These are phyloP conservation scores for Pyricularia sp. DNA, from an alignment of 2,329 filamentous ascomycete species.

Conservation along the genomic window DNA sequence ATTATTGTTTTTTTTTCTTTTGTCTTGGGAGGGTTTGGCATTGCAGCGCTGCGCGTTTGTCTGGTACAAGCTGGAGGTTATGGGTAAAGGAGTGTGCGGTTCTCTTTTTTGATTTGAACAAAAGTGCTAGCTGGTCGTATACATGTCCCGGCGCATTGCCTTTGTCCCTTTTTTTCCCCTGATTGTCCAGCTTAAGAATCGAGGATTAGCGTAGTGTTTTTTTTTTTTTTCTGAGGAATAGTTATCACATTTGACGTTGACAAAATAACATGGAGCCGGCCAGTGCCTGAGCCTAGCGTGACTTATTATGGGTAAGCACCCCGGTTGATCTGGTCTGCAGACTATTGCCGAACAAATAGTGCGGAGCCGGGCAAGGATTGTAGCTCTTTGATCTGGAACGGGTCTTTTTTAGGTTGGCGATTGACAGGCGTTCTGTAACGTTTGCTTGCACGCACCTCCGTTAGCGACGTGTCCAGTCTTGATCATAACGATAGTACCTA, in stretches of 20 bases:
- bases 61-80: slow-evolving; percentile 2
- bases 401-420: neutral
- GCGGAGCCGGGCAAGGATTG: neutral
- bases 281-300: neutral
- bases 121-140: neutral
- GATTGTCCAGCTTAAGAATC: neutral
- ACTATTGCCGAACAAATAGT: neutral
- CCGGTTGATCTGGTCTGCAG: neutral
- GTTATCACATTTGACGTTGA: neutral
- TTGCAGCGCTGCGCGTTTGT: neutral
- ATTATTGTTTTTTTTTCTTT: neutral
- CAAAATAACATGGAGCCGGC: neutral
- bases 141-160: neutral
- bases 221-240: neutral
- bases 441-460: neutral
- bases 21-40: neutral
- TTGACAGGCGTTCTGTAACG: neutral
- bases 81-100: neutral
- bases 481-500: neutral
- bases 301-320: neutral
- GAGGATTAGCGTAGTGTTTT: neutral
- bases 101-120: neutral
- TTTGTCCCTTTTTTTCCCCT: neutral
- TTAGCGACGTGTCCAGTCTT: neutral
- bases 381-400: neutral